Base-by-base conservation (phyloP, 345 rosid species). In the Nasturtium officinale region DNA sequence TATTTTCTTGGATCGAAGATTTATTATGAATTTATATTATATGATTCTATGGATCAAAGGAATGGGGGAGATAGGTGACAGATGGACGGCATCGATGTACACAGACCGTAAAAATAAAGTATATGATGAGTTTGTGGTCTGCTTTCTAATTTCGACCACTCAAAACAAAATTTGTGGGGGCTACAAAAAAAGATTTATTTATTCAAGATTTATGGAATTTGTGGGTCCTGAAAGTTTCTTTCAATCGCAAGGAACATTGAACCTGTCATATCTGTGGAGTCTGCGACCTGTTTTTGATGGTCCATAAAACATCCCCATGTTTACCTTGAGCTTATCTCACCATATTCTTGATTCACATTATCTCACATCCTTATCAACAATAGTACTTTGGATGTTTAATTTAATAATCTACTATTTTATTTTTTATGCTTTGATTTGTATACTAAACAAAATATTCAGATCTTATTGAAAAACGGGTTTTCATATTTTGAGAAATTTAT, bases 231-330 rank as follows among this genome's bases (percentile, higher is more conserved):
- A 50, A 56, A 37, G 48, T 16, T 77, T 63, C 23, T 63, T 43
- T 63, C 29, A 62, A 46, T 18, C n/a, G n/a, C 51, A 53, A 55
- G 65, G 72, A 77, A 62, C 76, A 56, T 21, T 71, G 80, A 70
- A 77, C 72, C 72, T 69, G 71, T 54, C 75, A 53, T 53, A 18
- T 76, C 33, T 60, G 42, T 46, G 20, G 46, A 51, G 73, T 74
- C 74, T 68, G 13, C 40, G 7, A 55, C 61, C 59, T 76, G 60
- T 55, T 26, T 47, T 4, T 23, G 26, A 38, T 43, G 28, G 60
- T 59, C 63, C 69, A 67, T 16, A 6, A 18, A 30, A 51, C 26
- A 29, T 60, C 26, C 9, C 68, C 53, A 46, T 43, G 45, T 65
- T 48, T 30, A 66, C 78, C 63, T 53, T 46, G 21, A 61, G 6